Evolutionary conservation across 352 stramenopile species (phyloP).

Genomic region (Pelagophyceae sp.): DNA sequence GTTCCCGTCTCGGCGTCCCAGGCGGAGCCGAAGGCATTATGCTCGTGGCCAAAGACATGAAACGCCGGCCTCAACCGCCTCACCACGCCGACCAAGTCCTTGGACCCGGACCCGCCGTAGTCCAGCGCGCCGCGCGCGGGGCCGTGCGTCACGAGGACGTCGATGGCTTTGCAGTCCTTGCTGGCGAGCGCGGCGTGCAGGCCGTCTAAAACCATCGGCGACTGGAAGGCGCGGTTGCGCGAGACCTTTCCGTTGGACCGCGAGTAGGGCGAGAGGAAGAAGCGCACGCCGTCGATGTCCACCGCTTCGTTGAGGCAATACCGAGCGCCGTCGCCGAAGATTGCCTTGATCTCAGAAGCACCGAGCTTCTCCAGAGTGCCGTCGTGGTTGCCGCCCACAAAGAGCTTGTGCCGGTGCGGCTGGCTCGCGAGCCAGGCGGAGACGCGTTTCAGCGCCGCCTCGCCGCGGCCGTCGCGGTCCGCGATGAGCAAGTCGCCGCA

Average conservation of each 20-base stretch:
- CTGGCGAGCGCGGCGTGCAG: background rate
- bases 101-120: constrained; percentile 1
- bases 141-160: constrained; percentile 63
- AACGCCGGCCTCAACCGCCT: constrained; percentile 56
- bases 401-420: constrained; percentile 61
- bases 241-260: constrained; percentile 21
- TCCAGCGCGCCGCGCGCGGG: constrained; percentile 65
- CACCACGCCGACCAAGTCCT: constrained; percentile 54
- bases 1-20: constrained; percentile 52
- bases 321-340: background rate
- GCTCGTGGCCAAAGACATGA: constrained; percentile 71
- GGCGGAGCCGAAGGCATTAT: constrained; percentile 60
- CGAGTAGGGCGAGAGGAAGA: constrained; percentile 65
- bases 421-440: constrained; percentile 53
- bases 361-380: constrained; percentile 59
- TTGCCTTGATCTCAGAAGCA: too few relatives aligned
- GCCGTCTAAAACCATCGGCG: background rate
- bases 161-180: constrained; percentile 49
- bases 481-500: constrained; percentile 35
- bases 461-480: constrained; percentile 50
- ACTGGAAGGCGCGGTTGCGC: background rate
- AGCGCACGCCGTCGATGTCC: constrained; percentile 57
- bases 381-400: constrained; percentile 70
- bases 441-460: background rate
- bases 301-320: constrained; percentile 63